Evolutionary conservation across 2,329 filamentous ascomycete species (phyloP).

Genomic region (Exophiala sideris): DNA sequence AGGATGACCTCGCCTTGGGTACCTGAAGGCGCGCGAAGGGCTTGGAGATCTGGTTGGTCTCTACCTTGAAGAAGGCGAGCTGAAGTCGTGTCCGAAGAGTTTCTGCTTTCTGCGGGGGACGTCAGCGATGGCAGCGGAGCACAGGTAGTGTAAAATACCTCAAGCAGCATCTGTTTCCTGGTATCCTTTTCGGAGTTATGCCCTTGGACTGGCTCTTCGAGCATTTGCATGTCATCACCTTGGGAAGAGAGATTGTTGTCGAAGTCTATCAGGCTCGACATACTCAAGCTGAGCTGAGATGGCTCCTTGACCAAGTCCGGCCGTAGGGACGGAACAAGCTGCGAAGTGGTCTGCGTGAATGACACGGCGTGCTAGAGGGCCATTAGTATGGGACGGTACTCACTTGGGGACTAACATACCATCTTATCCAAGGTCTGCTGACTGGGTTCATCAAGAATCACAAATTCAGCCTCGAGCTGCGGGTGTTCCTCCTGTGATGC

Average conservation of each 20-base stretch:
- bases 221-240: conserved; percentile 26
- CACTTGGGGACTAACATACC: conserved; percentile 6
- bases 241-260: conserved; percentile 23
- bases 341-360: conserved; percentile 22
- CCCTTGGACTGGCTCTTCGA: conserved; percentile 32
- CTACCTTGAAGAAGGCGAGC: conserved; percentile 29
- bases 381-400: background rate
- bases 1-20: conserved; percentile 11
- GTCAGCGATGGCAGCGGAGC: background rate
- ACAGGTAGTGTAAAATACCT: conserved; percentile 9
- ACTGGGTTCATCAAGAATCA: conserved; percentile 29
- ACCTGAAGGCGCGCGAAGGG: conserved; percentile 26
- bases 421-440: conserved; percentile 28
- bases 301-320: conserved; percentile 18
- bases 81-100: conserved; percentile 28
- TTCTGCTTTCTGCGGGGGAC: conserved; percentile 23
- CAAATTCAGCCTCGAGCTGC: conserved; percentile 26
- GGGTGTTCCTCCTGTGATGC: conserved; percentile 22
- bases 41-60: conserved; percentile 27
- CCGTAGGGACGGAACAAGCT: conserved; percentile 14
- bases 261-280: conserved; percentile 29
- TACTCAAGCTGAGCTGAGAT: conserved; percentile 26
- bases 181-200: conserved; percentile 27
- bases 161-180: conserved; percentile 25
- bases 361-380: conserved; percentile 20